Percentiles rank a stretch among this genome's conserved stretches.
phyloP scores from a whole-genome alignment of 176 grass and related monocot species.

The Rhynchospora tenuis region DNA sequence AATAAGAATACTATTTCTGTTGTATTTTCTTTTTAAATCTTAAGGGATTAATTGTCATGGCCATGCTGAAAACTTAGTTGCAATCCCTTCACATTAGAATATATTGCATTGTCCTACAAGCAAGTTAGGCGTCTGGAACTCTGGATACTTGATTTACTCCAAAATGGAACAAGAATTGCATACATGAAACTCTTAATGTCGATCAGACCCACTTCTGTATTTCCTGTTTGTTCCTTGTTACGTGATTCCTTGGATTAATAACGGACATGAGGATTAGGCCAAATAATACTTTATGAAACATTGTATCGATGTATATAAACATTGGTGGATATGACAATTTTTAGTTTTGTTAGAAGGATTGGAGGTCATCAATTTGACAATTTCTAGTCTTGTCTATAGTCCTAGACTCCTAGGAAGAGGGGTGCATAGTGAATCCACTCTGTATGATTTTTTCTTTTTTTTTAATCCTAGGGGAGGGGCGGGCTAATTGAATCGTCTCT shows the following conservation, averaged over 20 bases:
- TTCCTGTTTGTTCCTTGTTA: background rate
- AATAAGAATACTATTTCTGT: background rate
- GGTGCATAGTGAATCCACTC: no score
- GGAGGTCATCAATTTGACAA: background rate
- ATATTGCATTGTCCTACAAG: background rate
- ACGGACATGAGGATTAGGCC: background rate
- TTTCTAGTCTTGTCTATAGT: background rate
- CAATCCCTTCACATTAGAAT: background rate
- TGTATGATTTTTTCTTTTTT: no score
- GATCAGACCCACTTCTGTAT: background rate
- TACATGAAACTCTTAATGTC: background rate
- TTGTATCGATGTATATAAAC: background rate
- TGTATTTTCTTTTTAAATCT: background rate
- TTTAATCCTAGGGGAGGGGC: background rate
- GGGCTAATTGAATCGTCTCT: background rate
- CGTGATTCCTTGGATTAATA: background rate
- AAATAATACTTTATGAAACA: background rate
- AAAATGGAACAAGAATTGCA: background rate
- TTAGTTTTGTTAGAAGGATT: background rate
- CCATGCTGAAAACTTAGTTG: background rate
- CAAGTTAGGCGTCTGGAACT: background rate
- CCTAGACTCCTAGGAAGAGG: background rate
- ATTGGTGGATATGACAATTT: no score
- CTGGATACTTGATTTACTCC: background rate
- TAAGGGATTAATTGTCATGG: background rate